Base-by-base conservation (phyloP, 768 basidiomycete genomes). In the Hygrocybe coccinea region DNA sequence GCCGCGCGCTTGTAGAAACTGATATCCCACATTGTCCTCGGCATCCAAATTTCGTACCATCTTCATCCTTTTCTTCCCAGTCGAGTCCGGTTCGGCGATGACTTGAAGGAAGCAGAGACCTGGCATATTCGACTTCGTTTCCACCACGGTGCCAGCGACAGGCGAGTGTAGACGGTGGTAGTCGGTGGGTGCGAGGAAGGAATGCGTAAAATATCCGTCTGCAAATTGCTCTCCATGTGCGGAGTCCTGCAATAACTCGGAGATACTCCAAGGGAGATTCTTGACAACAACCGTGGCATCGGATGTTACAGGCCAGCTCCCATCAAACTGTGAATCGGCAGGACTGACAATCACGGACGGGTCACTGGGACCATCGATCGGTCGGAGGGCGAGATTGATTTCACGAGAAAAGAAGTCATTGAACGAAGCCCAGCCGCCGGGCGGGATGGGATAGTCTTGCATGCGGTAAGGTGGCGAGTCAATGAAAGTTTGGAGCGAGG, bases 11-110 rank as follows among this genome's bases (percentile, higher is more conserved):
- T 44, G 43, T 19, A 44, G 43, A 17, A 44, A 44, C 17, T 44
- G 43, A 19, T 44, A 19, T 7, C 43, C 43, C 17, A 17, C 43
- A 19, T 7, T 44, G 17, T 44, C 43, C 10, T 11, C 14, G 8
- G 43, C 43, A 44, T 10, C 10, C 43, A 44, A 19, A 17, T 44
- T 19, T 44, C 43, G 43, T 19, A 15, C 21, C 43, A 44, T 44
- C 17, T 17, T 19, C 43, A 44, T 15, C 43, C 8, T 19, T 7
- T 15, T 10, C 21, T 7, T 44, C 43, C 8, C 43, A 11, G 8
- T 8, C 10, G 43, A 8, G 17, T 44, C 43, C 10, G 8, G 14
- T 44, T 19, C 21, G 8, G 17, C 43, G 21, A 78, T 93, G 17
- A 44, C 43, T 44, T 44, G 9, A 19, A 44, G 43, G 17, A 15